phyloP scores from a whole-genome alignment of 352 stramenopile genomes.

The Elongisporangium prolatum region DNA sequence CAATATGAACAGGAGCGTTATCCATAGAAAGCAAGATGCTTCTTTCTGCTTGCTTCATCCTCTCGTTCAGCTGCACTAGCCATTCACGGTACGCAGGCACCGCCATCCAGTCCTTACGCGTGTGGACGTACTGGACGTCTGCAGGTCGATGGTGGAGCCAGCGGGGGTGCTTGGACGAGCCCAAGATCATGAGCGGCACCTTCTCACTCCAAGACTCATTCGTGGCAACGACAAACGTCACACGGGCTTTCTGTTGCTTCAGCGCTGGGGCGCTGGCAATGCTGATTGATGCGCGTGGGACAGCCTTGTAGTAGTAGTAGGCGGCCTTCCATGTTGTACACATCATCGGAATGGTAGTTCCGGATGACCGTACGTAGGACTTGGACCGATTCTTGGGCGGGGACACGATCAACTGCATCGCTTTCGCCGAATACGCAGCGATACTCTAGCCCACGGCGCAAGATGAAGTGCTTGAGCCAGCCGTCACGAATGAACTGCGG shows the following conservation, averaged over 20 bases:
- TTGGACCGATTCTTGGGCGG: no score
- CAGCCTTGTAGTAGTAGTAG: neutral
- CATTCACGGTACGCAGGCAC: neutral
- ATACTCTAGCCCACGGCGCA: no score
- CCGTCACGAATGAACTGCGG: no score
- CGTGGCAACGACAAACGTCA: no score
- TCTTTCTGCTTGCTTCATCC: neutral
- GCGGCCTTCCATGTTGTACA: slow-evolving; percentile 1
- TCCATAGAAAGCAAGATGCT: neutral
- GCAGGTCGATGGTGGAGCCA: neutral
- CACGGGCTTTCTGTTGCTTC: no score
- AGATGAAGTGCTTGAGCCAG: no score
- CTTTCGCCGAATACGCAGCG: no score
- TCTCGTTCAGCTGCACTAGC: neutral
- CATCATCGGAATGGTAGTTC: neutral
- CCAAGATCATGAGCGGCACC: neutral
- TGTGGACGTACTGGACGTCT: neutral
- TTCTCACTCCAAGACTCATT: no score
- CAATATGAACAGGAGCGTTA: neutral
- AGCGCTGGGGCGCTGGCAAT: no score
- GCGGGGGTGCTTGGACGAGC: neutral
- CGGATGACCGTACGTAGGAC: no score
- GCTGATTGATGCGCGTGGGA: no score
- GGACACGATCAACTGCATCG: no score
- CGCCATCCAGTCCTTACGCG: slow-evolving; percentile 1